Evolutionary conservation across 306 rosid species (phyloP), one percentile per base, ranked within the genome.

Genomic region (Hippophae rhamnoides): DNA sequence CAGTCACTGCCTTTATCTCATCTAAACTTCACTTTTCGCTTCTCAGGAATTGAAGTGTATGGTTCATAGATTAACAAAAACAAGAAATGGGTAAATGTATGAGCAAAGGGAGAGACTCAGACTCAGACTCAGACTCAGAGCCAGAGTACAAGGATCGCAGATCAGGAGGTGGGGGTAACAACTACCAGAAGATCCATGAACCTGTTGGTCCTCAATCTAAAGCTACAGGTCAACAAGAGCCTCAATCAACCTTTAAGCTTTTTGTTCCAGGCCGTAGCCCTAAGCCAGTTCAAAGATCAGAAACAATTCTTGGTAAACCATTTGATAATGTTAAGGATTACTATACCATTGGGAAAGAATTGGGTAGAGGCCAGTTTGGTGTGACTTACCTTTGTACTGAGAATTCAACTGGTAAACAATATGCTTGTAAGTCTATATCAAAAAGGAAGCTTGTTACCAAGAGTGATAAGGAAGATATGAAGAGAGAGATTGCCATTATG

Each of bases 281-380:
- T 41, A 82, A 47, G 54, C 82, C 26, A 10, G 62, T 3, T 63
- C 69, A 5, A 7, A 74, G 64, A 52, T 13, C 79, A 51, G 84
- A 80, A 27, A 61, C 89, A 38, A 81, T 76, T 49, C 82, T 90
- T 0, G 95, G 89, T 10, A 90, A 81, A 59, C 75, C 87, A 47
- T 82, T 57, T 62, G 95, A 86, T 65, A 90, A 90, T 73, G 89
- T 89, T 27, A 89, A 61, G 63, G 46, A 68, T 69, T 59, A 54
- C 54, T 89, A 89, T 60, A 62, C 77, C 5, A 47, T 89, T 31
- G 94, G 93, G 3, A 89, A 80, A 51, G 94, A 89, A 70, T 76
- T 89, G 65, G 95, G 97, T 46, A 81, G 97, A 72, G 97, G 97
- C 4, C 90, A 84, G 76, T 89, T 86, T 75, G 97, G 95, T 52